Evolutionary conservation across 1,284 basidiomycete genomes (phyloP), one percentile per base, ranked within the genome.

Genomic region (Apiotrichum veenhuisii): DNA sequence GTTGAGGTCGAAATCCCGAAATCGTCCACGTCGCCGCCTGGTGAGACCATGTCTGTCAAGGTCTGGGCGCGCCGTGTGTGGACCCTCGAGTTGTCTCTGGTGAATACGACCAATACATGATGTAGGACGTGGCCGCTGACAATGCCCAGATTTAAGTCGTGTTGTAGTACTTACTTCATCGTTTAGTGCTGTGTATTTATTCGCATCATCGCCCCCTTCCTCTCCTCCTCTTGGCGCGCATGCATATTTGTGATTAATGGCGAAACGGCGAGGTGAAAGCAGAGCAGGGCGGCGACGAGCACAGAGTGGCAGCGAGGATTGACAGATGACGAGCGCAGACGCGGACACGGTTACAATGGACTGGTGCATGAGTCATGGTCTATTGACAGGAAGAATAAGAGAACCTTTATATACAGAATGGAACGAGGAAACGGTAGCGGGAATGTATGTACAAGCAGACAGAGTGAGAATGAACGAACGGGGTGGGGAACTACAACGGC

Each of bases 21-120:
- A 14, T 65, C 65, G 33, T 64, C 62, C 30, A 62, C 59, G 56
- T 69, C 20, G 79, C 30, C 30, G 12, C 7, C 30, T 5, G 80
- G 23, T 77, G 81, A 85, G 66, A 69, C 59, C 40, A 81, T 82
- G 63, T 77, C 72, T 17, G 83, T 93, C 67, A 95, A 94, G 49
- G 49, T 98, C 42, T 98, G 96, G 94, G 92, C 94, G 25, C 83
- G 95, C 57, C 82, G 96, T 56, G 94, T 98, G 18, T 98, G 95
- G 95, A 98, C 95, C 14, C 80, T 98, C 54, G 95, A 98, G 80
- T 82, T 98, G 63, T 94, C 91, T 77, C 78, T 98, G 82, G 91
- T 96, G 68, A 66, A 88, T 84, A 1, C 25, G 36, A 17, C 40
- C 10, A 18, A 42, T 22, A 26, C 7, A 4, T 25, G 48, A 4